These are phyloP conservation scores for Sarocladiaceae sp. DNA, from an alignment of 2,329 filamentous ascomycete species.

Conservation along the genomic window DNA sequence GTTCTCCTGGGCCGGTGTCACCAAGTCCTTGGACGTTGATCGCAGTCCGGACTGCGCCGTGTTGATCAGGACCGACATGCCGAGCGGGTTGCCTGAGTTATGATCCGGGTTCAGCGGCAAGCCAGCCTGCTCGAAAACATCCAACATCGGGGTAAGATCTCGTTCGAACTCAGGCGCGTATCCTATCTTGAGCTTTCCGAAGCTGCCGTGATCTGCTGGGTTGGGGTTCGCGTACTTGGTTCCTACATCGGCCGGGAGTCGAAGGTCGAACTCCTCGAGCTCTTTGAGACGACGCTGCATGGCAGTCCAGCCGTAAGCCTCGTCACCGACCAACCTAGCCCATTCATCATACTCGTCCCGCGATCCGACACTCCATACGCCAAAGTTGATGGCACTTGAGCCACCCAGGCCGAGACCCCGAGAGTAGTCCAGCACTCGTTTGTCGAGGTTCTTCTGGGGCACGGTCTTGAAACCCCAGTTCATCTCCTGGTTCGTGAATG, in stretches of 20 bases:
- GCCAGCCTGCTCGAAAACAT: slow-evolving; percentile 44
- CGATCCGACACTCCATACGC: slow-evolving; percentile 50
- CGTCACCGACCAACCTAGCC: slow-evolving; percentile 51
- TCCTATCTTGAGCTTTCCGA: slow-evolving; percentile 43
- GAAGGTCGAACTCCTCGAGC: slow-evolving; percentile 49
- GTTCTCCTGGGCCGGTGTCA: slow-evolving; percentile 41
- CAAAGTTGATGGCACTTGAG: slow-evolving; percentile 50
- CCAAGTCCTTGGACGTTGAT: slow-evolving; percentile 46
- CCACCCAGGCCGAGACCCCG: slow-evolving; percentile 49
- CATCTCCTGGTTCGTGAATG: slow-evolving; percentile 42
- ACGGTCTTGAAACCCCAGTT: slow-evolving; percentile 50
- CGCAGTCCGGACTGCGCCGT: slow-evolving; percentile 44
- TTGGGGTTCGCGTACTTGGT: slow-evolving; percentile 43
- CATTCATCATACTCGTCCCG: slow-evolving; percentile 59
- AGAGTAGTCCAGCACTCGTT: slow-evolving; percentile 42
- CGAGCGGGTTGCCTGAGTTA: slow-evolving; percentile 55
- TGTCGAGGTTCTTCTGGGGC: slow-evolving; percentile 38
- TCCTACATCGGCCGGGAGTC: slow-evolving; percentile 30
- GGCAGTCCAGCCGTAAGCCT: slow-evolving; percentile 49
- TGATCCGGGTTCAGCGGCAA: slow-evolving; percentile 48
- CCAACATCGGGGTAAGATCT: slow-evolving; percentile 39
- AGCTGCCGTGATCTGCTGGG: slow-evolving; percentile 41
- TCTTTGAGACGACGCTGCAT: slow-evolving; percentile 45
- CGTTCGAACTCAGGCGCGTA: slow-evolving; percentile 46
- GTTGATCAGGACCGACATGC: slow-evolving; percentile 46